Percentiles rank a stretch among this genome's conserved stretches.
Conservation (phyloP, 2,329 filamentous ascomycete species). For the Gnomoniopsis smithogilvyi region DNA sequence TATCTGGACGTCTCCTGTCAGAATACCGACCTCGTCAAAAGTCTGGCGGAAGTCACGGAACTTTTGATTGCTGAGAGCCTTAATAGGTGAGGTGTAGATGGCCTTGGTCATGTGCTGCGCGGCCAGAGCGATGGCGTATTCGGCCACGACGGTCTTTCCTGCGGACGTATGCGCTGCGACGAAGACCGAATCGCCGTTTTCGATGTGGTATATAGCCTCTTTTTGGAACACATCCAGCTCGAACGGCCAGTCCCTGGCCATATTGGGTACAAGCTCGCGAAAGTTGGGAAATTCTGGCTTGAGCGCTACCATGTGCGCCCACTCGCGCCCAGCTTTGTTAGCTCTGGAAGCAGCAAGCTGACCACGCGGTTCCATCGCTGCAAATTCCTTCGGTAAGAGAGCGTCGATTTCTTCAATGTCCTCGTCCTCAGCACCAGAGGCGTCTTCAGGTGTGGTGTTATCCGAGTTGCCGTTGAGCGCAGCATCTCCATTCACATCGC, state of each 20-base stretch:
- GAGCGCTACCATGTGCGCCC: constrained; percentile 98
- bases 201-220: constrained; percentile 95
- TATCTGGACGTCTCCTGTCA: constrained; percentile 97
- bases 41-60: constrained; percentile 89
- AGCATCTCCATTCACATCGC: constrained; percentile 23
- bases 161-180: constrained; percentile 97
- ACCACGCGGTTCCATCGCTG: constrained; percentile 82
- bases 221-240: constrained; percentile 98
- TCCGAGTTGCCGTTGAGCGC: constrained; percentile 6
- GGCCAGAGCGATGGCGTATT: constrained; percentile 94
- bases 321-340: constrained; percentile 77
- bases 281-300: constrained; percentile 94
- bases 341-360: constrained; percentile 67
- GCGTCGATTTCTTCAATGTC: constrained; percentile 72
- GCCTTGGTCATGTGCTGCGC: constrained; percentile 99
- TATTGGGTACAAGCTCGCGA: constrained; percentile 86
- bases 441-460: constrained; percentile 24
- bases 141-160: constrained; percentile 95
- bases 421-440: constrained; percentile 36
- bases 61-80: constrained; percentile 97
- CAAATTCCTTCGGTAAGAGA: constrained; percentile 87
- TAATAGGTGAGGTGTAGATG: constrained; percentile 98
- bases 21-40: constrained; percentile 94
- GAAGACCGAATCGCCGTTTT: constrained; percentile 95
- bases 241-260: constrained; percentile 95